Evolutionary conservation across 108 stramenopile species (phyloP), one percentile per base, ranked within the genome.

Genomic region (Pseudonitzschia multistriata): DNA sequence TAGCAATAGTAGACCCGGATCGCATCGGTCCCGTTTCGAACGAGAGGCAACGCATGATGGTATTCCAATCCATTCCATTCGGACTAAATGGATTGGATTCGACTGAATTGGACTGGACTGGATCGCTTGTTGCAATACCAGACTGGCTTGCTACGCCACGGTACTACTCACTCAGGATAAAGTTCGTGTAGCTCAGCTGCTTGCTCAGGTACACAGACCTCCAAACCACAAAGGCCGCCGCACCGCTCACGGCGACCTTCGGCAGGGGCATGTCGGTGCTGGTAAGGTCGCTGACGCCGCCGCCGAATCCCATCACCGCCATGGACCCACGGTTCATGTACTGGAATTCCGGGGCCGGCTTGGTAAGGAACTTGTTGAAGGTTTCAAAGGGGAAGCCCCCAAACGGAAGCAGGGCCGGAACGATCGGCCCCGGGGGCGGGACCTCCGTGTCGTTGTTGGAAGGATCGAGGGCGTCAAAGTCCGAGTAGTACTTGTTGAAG

Each of bases 151-250:
- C n/a, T n/a, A n/a, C n/a, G n/a, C n/a, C 24, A 25, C 8, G 56
- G 11, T 14, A 57, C 0, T 29, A 57, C 56, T 57, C 31, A 57
- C 56, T 98, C 40, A 96, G 63, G 25, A 96, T 65, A 75, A 87
- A 75, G 82, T 86, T 83, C 24, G 37, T 74, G 31, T 63, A 55
- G 48, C 79, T 80, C 21, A 74, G 67, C 54, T 85, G 85, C 24
- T 75, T 50, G 27, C 86, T 83, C 86, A 88, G 90, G 68, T 97
- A 97, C 13, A 89, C 94, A 49, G 81, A 79, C 39, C 94, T 70
- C 96, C 96, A 97, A 34, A 80, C 49, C 24, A 85, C 33, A 30
- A 88, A 79, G 10, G 93, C 92, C 34, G 83, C 25, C 15, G 89
- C 59, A 0, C 96, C 96, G 6, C 64, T 68, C 28, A 87, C 67